Base-by-base conservation (phyloP, 768 basidiomycete genomes). In the Filobasidium floriforme region DNA sequence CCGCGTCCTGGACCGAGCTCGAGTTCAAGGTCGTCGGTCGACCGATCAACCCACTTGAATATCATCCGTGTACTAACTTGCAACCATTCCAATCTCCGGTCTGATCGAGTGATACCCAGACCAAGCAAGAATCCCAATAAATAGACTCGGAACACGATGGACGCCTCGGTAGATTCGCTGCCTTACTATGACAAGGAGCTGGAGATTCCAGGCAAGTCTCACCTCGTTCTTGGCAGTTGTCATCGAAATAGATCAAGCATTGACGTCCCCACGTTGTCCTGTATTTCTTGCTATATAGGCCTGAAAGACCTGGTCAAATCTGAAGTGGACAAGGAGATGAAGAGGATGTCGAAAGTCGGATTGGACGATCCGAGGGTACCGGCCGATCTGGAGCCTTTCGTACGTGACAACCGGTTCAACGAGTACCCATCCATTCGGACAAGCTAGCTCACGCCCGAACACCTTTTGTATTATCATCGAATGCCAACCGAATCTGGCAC, bases 171-270 rank as follows among this genome's bases (percentile, higher is more conserved):
- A 71, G 92, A 96, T 79, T 89, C 91, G 28, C 82, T 96, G 69
- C 92, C 92, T 19, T 97, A 96, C 80, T 92, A 90, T 74, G 92
- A 97, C 81, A 89, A 92, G 76, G 91, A 96, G 76, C 83, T 93
- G 61, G 88, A 91, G 22, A 84, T 84, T 67, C 89, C 90, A 51
- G 71, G 76, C 74, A 60, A 46, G 73, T 69, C 26, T 14, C 11
- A 22, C n/a, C n/a, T n/a, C n/a, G n/a, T n/a, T n/a, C n/a, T n/a
- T n/a, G n/a, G n/a, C n/a, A n/a, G n/a, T n/a, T n/a, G n/a, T n/a
- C n/a, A n/a, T n/a, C n/a, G n/a, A n/a, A n/a, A 18, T 12, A 5
- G 46, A 49, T 6, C 46, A 22, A 49, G 22, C 4, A 4, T 41
- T 12, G 11, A 29, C 26, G 28, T 43, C 54, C 1, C n/a, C 3